A percentile compares a stretch with the other conserved stretches of the same genome.
Evolutionary conservation across 306 rosid genomes (phyloP).

Genomic region (Dalbergia cultrata): DNA sequence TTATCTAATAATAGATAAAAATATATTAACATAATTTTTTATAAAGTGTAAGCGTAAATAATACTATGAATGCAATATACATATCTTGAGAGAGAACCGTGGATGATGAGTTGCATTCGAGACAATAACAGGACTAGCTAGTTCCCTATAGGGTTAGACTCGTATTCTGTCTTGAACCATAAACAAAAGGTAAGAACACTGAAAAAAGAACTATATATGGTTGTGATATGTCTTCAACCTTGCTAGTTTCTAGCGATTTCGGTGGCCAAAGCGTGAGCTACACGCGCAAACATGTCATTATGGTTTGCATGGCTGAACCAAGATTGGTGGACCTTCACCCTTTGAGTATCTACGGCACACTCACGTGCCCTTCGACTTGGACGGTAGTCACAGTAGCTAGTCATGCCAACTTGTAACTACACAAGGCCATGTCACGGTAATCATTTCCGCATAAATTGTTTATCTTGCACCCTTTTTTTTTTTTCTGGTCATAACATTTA

Average conservation of each 20-base stretch:
- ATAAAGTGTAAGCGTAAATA: no score
- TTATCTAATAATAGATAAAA: no score
- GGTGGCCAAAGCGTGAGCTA: neutral
- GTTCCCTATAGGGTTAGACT: neutral
- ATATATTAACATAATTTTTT: no score
- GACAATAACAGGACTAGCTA: neutral
- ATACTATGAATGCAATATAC: no score
- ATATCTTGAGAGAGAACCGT: no score
- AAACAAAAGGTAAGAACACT: neutral
- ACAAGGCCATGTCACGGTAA: neutral
- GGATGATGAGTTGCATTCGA: slow-evolving; percentile 50
- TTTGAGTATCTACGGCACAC: neutral
- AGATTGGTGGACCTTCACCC: neutral
- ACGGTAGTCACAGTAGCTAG: no score
- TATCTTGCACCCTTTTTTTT: no score
- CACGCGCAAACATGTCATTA: slow-evolving; percentile 2
- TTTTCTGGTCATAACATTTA: no score
- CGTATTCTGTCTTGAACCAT: neutral
- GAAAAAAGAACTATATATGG: neutral
- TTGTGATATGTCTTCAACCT: neutral
- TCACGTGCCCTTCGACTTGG: neutral
- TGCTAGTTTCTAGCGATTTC: neutral
- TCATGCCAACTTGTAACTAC: neutral
- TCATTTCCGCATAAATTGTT: neutral
- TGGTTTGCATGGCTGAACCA: slow-evolving; percentile 11